Evolutionary conservation across 2,329 filamentous ascomycete genomes (phyloP).

Genomic region (Epichloe coenophiala): DNA sequence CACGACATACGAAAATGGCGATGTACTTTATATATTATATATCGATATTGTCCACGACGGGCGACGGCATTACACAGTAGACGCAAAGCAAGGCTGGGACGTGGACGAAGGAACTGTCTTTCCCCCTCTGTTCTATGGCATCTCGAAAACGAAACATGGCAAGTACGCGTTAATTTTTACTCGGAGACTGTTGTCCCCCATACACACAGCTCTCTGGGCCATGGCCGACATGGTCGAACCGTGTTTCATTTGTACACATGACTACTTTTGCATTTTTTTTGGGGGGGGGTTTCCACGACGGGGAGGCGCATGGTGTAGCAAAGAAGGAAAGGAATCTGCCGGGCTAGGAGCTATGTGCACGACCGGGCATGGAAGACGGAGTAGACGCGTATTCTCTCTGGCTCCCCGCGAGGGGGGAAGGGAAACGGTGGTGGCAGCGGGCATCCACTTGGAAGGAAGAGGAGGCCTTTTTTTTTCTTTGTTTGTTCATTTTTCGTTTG

Average conservation of each 20-base stretch:
- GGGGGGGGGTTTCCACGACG: not conserved
- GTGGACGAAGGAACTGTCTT: not conserved
- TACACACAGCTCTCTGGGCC: not conserved
- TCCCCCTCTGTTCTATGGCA: not conserved
- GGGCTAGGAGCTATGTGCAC: not conserved
- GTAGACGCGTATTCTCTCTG: not conserved
- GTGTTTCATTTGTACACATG: not conserved
- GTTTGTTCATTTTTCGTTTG: not conserved
- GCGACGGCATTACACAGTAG: not conserved
- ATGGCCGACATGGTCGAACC: not conserved
- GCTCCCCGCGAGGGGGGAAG: not conserved
- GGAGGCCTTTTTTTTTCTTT: not conserved
- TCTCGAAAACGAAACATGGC: not conserved
- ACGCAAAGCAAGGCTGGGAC: not conserved
- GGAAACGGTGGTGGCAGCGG: not conserved
- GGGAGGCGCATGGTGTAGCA: not conserved
- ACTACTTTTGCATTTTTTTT: not conserved
- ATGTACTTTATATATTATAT: constrained; percentile 1
- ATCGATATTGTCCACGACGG: not conserved
- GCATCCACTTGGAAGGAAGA: not conserved
- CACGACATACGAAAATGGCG: not conserved
- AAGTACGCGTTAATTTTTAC: not conserved
- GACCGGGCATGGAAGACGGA: not conserved
- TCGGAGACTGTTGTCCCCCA: not conserved
- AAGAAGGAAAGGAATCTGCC: not conserved